Percentiles rank a stretch among this genome's conserved stretches.
phyloP scores from a whole-genome alignment of 805 yeast species.

The Candida silvatica region DNA sequence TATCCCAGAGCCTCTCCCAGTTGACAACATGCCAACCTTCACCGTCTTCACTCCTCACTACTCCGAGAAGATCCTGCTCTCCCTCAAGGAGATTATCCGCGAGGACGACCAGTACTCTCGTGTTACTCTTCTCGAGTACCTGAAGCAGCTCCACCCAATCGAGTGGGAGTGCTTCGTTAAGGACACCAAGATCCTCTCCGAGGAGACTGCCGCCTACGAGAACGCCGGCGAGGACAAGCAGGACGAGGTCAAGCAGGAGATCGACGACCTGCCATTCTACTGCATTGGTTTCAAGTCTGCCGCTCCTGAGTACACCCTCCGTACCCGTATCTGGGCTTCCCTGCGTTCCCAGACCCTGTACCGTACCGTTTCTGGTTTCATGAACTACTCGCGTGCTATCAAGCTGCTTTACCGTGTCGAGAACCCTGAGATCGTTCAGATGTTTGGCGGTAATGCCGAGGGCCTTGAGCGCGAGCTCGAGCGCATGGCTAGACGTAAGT shows the following conservation, averaged over 20 bases:
- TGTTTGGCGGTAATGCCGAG: conserved; percentile 98
- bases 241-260: conserved; percentile 64
- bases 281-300: conserved; percentile 97
- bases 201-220: conserved; percentile 81
- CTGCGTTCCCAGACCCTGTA: conserved; percentile 93
- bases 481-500: conserved; percentile 78
- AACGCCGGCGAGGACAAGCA: conserved; percentile 57
- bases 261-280: conserved; percentile 88
- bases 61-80: conserved; percentile 85
- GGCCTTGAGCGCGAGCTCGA: conserved; percentile 92
- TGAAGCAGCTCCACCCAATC: conserved; percentile 90
- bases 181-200: conserved; percentile 92
- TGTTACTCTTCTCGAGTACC: conserved; percentile 86
- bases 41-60: conserved; percentile 96
- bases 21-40: conserved; percentile 99
- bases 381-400: conserved; percentile 96
- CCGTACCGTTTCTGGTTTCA: conserved; percentile 96
- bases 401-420: conserved; percentile 90
- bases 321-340: conserved; percentile 99
- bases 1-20: conserved; percentile 97
- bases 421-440: conserved; percentile 90
- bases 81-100: conserved; percentile 92
- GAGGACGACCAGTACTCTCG: conserved; percentile 97
- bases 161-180: conserved; percentile 98
- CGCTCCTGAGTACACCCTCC: conserved; percentile 90